These are phyloP conservation scores for Hypocreales sp. DNA, from an alignment of 2,329 filamentous ascomycete species.

Conservation along the genomic window DNA sequence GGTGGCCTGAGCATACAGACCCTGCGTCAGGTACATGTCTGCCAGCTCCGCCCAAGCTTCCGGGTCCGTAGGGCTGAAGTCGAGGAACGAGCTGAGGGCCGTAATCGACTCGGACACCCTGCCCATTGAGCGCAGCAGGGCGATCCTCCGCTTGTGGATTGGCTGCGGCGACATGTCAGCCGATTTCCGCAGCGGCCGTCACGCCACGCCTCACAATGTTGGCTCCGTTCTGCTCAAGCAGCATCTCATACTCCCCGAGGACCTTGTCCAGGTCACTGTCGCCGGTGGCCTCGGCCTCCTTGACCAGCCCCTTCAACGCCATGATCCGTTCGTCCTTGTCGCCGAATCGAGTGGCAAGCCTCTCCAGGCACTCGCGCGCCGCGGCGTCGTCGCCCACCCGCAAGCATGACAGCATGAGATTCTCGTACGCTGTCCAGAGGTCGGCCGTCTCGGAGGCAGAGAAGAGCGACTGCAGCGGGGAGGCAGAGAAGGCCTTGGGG, in stretches of 20 bases:
- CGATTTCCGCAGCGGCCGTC: conserved; percentile 2
- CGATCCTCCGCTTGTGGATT: conserved; percentile 70
- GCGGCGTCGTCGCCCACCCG: conserved; percentile 69
- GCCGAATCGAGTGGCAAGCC: conserved; percentile 69
- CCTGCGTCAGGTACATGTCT: conserved; percentile 71
- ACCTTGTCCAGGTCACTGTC: conserved; percentile 51
- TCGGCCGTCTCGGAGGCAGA: conserved; percentile 55
- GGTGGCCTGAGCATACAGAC: conserved; percentile 67
- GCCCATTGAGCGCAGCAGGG: conserved; percentile 61
- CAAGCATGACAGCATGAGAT: conserved; percentile 70
- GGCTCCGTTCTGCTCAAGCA: conserved; percentile 56
- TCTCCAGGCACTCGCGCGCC: conserved; percentile 60
- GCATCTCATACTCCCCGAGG: conserved; percentile 61
- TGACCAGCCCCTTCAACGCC: conserved; percentile 66
- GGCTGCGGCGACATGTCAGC: conserved; percentile 35
- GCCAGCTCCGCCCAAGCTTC: conserved; percentile 89
- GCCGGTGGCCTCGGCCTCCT: conserved; percentile 64
- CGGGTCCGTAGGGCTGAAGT: conserved; percentile 74
- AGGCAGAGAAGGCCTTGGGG: conserved; percentile 37
- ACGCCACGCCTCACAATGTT: conserved; percentile 50
- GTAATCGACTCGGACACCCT: conserved; percentile 57
- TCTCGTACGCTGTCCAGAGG: conserved; percentile 75
- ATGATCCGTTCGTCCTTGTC: conserved; percentile 71
- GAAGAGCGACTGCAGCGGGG: conserved; percentile 36
- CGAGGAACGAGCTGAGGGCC: conserved; percentile 59